Percentiles rank a stretch among this genome's conserved stretches.
Conservation (phyloP, 257 asterid species). For the Solanum piurae region DNA sequence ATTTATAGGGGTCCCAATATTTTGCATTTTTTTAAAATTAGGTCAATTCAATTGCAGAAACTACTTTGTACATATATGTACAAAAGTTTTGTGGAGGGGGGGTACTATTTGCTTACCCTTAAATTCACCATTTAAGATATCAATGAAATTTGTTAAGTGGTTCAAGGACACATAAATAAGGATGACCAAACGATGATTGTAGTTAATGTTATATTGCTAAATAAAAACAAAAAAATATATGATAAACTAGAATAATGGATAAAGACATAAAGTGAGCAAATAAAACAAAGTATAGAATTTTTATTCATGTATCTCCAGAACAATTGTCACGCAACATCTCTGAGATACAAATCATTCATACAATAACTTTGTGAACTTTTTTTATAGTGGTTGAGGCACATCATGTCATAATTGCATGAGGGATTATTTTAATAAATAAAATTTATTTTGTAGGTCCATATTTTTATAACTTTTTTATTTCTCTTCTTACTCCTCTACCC, state of each 20-base stretch:
- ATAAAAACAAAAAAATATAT: neutral
- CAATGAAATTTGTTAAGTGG: neutral
- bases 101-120: neutral
- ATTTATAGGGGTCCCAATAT: neutral
- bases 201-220: too few species aligned
- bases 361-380: too few species aligned
- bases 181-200: neutral
- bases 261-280: neutral
- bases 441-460: too few species aligned
- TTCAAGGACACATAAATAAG: neutral
- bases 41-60: neutral
- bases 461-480: too few species aligned
- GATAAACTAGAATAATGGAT: neutral
- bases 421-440: too few species aligned
- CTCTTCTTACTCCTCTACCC: too few species aligned
- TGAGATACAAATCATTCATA: neutral
- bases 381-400: too few species aligned
- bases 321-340: neutral
- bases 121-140: neutral
- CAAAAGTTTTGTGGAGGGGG: neutral
- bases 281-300: too few species aligned
- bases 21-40: neutral
- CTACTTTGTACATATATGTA: neutral
- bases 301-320: neutral
- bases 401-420: too few species aligned